A percentile compares a stretch with the other conserved stretches of the same genome.
Evolutionary conservation across 2,329 filamentous ascomycete genomes (phyloP).

Genomic region (Dactylellina leptospora): DNA sequence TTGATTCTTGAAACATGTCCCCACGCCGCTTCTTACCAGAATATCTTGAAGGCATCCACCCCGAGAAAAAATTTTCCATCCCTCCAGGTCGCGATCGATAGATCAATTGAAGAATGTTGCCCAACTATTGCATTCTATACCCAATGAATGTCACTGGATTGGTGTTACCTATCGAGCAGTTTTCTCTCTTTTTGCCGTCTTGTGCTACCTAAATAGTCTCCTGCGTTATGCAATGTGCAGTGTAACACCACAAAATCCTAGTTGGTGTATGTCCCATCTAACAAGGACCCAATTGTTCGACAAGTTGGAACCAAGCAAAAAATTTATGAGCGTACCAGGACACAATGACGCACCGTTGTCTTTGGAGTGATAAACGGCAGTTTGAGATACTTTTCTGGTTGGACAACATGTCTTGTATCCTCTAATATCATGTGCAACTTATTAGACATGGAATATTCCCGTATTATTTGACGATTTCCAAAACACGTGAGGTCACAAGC

Average conservation of each 20-base stretch:
- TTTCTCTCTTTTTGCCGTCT: slow-evolving; percentile 19
- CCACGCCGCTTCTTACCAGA: slow-evolving; percentile 9
- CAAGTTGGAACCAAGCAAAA: neutral
- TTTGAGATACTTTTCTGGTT: too few relatives aligned
- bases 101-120: too few relatives aligned
- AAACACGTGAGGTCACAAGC: neutral
- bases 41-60: neutral
- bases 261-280: slow-evolving; percentile 12
- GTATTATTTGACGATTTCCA: neutral
- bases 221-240: neutral
- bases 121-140: too few relatives aligned
- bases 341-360: too few relatives aligned
- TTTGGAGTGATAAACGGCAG: too few relatives aligned
- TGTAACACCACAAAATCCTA: slow-evolving; percentile 2
- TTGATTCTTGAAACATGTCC: slow-evolving; percentile 14
- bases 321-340: too few relatives aligned
- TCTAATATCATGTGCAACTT: neutral
- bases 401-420: neutral
- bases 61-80: neutral
- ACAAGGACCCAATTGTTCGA: neutral
- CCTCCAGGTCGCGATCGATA: too few relatives aligned
- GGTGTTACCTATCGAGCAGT: neutral
- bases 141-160: too few relatives aligned
- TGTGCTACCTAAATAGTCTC: slow-evolving; percentile 13
- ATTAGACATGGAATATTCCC: slow-evolving; percentile 3